Evolutionary conservation across 2,329 filamentous ascomycete species (phyloP).

Genomic region (Pseudogymnoascus sp.): DNA sequence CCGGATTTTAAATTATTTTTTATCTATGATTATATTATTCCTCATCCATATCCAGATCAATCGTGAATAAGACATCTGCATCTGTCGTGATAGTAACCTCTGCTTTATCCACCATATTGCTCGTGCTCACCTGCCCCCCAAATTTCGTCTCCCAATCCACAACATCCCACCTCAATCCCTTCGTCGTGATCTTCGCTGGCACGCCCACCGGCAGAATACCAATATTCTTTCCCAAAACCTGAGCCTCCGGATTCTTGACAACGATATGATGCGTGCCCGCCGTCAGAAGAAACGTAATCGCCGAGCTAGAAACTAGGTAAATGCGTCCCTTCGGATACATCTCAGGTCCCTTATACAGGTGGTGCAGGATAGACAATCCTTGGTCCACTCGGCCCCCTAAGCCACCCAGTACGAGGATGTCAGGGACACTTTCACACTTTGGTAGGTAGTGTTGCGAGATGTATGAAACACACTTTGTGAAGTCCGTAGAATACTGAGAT

Average conservation of each 20-base stretch:
- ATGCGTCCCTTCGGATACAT: constrained; percentile 48
- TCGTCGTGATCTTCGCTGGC: constrained; percentile 68
- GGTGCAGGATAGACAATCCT: constrained; percentile 79
- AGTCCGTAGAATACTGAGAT: constrained; percentile 89
- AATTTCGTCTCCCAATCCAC: constrained; percentile 69
- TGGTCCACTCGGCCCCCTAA: constrained; percentile 90
- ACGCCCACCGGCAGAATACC: constrained; percentile 80
- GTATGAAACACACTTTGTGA: constrained; percentile 68
- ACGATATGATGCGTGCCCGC: constrained; percentile 59
- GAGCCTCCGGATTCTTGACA: constrained; percentile 32
- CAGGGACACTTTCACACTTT: constrained; percentile 29
- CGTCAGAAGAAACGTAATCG: constrained; percentile 73
- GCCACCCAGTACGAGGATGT: constrained; percentile 77
- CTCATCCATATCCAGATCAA: constrained; percentile 38
- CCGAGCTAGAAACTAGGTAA: constrained; percentile 74
- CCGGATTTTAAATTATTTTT: not conserved
- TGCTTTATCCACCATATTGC: constrained; percentile 63
- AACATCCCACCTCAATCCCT: constrained; percentile 88
- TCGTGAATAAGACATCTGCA: constrained; percentile 63
- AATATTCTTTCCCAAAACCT: constrained; percentile 65
- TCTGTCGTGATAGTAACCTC: constrained; percentile 53
- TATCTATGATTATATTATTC: not conserved
- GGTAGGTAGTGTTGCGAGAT: constrained; percentile 34
- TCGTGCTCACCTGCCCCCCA: constrained; percentile 67
- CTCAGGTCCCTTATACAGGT: constrained; percentile 53